These are phyloP conservation scores for Pueraria montana DNA, from an alignment of 306 rosid genomes.

Conservation along the genomic window DNA sequence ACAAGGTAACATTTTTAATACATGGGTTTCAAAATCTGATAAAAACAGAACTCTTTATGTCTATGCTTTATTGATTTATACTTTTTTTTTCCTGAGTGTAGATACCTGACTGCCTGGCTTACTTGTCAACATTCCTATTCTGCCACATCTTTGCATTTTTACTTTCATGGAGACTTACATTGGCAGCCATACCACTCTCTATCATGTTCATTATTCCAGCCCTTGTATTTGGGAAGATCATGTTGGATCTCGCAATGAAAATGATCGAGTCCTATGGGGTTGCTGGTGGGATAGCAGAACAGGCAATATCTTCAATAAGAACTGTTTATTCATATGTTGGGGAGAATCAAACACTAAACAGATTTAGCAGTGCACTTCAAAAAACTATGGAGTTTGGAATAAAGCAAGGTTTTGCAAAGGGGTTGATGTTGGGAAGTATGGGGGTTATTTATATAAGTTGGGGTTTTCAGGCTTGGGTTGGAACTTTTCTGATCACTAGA, in stretches of 20 bases:
- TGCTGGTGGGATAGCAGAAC: slow-evolving; percentile 89
- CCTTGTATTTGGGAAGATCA: slow-evolving; percentile 74
- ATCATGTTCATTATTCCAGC: slow-evolving; percentile 83
- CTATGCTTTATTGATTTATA: slow-evolving; percentile 34
- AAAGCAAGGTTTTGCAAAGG: slow-evolving; percentile 79
- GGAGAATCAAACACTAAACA: slow-evolving; percentile 74
- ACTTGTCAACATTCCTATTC: slow-evolving; percentile 85
- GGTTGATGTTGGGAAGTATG: slow-evolving; percentile 92
- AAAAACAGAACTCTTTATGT: neutral
- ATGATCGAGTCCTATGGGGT: slow-evolving; percentile 92
- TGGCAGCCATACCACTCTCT: slow-evolving; percentile 89
- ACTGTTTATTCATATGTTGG: slow-evolving; percentile 87
- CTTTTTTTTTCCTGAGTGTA: slow-evolving; percentile 44
- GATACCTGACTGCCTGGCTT: slow-evolving; percentile 85
- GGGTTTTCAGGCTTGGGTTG: slow-evolving; percentile 98
- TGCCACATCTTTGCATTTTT: slow-evolving; percentile 88
- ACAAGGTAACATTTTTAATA: neutral
- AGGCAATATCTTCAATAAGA: slow-evolving; percentile 87
- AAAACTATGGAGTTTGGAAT: slow-evolving; percentile 72
- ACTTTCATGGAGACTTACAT: slow-evolving; percentile 83
- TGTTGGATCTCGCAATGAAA: slow-evolving; percentile 82
- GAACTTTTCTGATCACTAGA: slow-evolving; percentile 74
- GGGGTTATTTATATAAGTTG: slow-evolving; percentile 86
- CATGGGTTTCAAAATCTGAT: neutral
- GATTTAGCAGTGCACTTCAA: slow-evolving; percentile 79